phyloP scores from a whole-genome alignment of 2,329 filamentous ascomycete genomes.

The Colletotrichum filicis region DNA sequence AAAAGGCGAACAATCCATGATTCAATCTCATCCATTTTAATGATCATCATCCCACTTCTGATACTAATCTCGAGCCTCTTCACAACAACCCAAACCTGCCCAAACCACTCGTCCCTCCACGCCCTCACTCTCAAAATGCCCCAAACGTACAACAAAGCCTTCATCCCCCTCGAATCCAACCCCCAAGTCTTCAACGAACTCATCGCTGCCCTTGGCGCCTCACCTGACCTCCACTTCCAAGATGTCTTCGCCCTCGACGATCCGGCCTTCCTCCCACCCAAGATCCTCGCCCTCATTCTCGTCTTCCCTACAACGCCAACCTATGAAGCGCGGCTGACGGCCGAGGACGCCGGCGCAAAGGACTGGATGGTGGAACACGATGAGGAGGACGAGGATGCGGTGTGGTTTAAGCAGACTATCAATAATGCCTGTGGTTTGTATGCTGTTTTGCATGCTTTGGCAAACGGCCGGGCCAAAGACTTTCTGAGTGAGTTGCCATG shows the following conservation, averaged over 20 bases:
- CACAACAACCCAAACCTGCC: too few species aligned
- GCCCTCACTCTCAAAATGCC: slow-evolving; percentile 15
- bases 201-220: slow-evolving; percentile 71
- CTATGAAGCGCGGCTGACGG: slow-evolving; percentile 67
- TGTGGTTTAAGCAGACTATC: slow-evolving; percentile 82
- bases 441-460: slow-evolving; percentile 71
- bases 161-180: slow-evolving; percentile 56
- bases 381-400: slow-evolving; percentile 67
- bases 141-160: slow-evolving; percentile 39
- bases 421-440: slow-evolving; percentile 78
- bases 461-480: slow-evolving; percentile 60
- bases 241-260: slow-evolving; percentile 78
- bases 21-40: neutral
- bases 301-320: slow-evolving; percentile 72
- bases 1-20: too few species aligned
- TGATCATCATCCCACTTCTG: neutral
- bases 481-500: slow-evolving; percentile 52
- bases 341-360: slow-evolving; percentile 19
- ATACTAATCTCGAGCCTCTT: neutral
- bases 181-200: slow-evolving; percentile 75
- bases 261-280: slow-evolving; percentile 70
- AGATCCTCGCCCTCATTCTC: slow-evolving; percentile 71
- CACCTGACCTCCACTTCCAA: slow-evolving; percentile 68
- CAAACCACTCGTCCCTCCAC: neutral
- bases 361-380: slow-evolving; percentile 33